Evolutionary conservation across 2,329 filamentous ascomycete genomes (phyloP), one percentile per base, ranked within the genome.

Genomic region (Fusarium nurragi): DNA sequence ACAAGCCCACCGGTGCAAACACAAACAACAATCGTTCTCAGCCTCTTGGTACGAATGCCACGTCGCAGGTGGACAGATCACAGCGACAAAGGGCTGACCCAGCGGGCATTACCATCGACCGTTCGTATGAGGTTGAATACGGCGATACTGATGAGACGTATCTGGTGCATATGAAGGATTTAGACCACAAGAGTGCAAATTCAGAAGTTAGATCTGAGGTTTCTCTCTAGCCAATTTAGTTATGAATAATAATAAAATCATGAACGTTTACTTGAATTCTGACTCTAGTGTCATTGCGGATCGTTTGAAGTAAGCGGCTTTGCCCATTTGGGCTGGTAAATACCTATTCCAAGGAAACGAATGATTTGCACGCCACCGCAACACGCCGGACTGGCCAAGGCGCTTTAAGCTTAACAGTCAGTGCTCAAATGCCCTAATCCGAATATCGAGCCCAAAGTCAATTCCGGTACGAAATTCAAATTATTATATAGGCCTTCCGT

Each of bases 121-220:
- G 73, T 34, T 73, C 74, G 3, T 79, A 77, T 23, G 63, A 70
- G 2, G 76, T 79, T 1, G 75, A 78, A 28, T 78, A 73, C 30
- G 74, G 69, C 3, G 71, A 75, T 2, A 68, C 54, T 5, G 75
- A 78, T 39, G 76, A 78, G 46, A 65, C 69, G 2, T 68, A 72
- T 13, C 50, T 78, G n/a, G 74, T 78, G 2, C 52, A 70, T 10
- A 71, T 77, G 67, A 66, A 60, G 10, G 71, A 75, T 13, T 26
- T 73, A 13, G 68, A 72, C 13, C 43, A 21, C 5, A 68, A 67
- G 41, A 71, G 60, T 32, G 58, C 32, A 14, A n/a, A n/a, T 34
- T 34, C 32, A 34, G 32, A 34, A 34, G 32, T 34, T 9, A 34
- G 32, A 18, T 34, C 32, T 10, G n/a, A n/a, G 16, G n/a, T 34